Base-by-base conservation (phyloP, 441 rosid species). In the Populus trichocarpa region DNA sequence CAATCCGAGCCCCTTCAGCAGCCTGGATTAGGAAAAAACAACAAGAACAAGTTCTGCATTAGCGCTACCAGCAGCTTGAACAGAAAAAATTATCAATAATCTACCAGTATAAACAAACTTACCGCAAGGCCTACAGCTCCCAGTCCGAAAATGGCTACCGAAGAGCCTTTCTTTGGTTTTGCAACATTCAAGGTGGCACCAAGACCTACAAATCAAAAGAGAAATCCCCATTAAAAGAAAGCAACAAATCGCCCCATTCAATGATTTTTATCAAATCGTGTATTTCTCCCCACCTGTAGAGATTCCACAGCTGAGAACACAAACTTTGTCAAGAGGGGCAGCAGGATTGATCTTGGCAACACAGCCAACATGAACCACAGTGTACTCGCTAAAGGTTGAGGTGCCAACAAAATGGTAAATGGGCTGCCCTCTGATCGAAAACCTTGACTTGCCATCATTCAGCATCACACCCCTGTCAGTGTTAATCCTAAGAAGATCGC, bases 311-410 rank as follows among this genome's bases (percentile, higher is more conserved):
- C 89, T 86, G 63, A 88, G 83, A 68, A 85, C 71, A 50, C 86
- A 87, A 70, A 85, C 87, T 87, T 88, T 86, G 71, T 88, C 89
- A 3, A 86, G 86, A 0, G 89, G 88, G 69, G 91, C 88, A 23
- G 33, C 74, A 2, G 89, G 91, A 40, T 88, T 81, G 81, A 88
- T 78, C 79, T 84, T 87, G 67, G 87, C 86, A 61, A 87, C 42
- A 67, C 83, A 86, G 16, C 90, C 90, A 12, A 77, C 81, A 77
- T 87, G 88, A 36, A 80, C 76, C 6, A 88, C 89, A 57, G 87
- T 88, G 79, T 83, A 88, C 72, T 88, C 88, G 22, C 91, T 86
- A 25, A 88, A 85, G 12, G 88, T 88, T 6, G 89, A 86, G 11
- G 85, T 86, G 2, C 88, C 89, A 46, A 86, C 83, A 69, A 88